A percentile compares a stretch with the other conserved stretches of the same genome.
These are phyloP conservation scores for Coemansia sp. DNA, from an alignment of 192 early-diverging fungal genomes.

Conservation along the genomic window DNA sequence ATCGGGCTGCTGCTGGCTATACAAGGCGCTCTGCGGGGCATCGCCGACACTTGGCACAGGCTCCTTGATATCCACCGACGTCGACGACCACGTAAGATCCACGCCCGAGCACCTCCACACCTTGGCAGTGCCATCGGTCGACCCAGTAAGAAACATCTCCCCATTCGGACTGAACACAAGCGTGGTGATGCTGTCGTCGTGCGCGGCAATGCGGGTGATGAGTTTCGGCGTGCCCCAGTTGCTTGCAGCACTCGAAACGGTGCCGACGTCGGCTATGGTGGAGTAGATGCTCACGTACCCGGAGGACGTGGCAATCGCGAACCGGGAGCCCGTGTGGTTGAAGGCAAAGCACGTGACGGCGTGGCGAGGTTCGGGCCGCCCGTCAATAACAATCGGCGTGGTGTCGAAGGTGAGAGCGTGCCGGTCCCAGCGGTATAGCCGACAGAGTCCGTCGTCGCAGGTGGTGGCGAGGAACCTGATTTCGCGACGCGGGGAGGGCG, in stretches of 20 bases:
- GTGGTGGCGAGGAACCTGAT: constrained; percentile 70
- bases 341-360: constrained; percentile 64
- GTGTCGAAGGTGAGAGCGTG: constrained; percentile 58
- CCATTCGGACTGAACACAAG: constrained; percentile 72
- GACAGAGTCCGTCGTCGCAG: constrained; percentile 68
- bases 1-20: constrained; percentile 8
- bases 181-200: constrained; percentile 72
- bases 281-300: constrained; percentile 77
- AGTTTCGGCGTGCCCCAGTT: constrained; percentile 48
- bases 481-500: constrained; percentile 70
- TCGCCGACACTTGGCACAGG: constrained; percentile 16
- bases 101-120: constrained; percentile 66
- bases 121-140: constrained; percentile 74
- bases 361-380: constrained; percentile 57
- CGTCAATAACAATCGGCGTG: constrained; percentile 58
- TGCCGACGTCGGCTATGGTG: constrained; percentile 55
- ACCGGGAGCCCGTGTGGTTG: constrained; percentile 74
- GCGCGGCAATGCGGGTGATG: constrained; percentile 66
- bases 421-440: constrained; percentile 73
- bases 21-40: constrained; percentile 13
- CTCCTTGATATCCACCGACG: constrained; percentile 50
- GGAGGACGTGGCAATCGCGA: constrained; percentile 76
- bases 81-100: constrained; percentile 60
- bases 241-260: neutral
- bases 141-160: constrained; percentile 69